phyloP scores from a whole-genome alignment of 2,329 filamentous ascomycete genomes.

The Alternaria ventricosa region DNA sequence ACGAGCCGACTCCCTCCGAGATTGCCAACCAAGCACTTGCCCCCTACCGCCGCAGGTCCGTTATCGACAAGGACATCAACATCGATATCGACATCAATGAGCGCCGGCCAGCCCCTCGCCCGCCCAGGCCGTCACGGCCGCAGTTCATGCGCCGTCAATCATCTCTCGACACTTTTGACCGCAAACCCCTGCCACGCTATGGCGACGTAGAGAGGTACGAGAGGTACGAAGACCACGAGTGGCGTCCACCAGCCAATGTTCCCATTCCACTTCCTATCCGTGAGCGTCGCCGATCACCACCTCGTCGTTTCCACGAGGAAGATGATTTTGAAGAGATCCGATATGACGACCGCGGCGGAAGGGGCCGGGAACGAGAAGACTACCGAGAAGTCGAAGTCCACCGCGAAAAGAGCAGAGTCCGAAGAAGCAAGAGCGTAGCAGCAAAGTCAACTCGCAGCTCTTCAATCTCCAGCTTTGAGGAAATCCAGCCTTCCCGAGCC shows the following conservation, averaged over 20 bases:
- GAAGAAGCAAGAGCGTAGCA: constrained; percentile 39
- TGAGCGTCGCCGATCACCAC: constrained; percentile 56
- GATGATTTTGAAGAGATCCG: constrained; percentile 68
- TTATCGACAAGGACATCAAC: constrained; percentile 64
- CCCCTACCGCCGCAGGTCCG: constrained; percentile 64
- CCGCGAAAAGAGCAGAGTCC: constrained; percentile 51
- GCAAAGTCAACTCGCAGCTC: constrained; percentile 45
- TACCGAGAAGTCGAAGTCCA: constrained; percentile 59
- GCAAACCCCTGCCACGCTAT: constrained; percentile 67
- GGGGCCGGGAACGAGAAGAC: constrained; percentile 48
- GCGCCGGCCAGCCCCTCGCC: constrained; percentile 51
- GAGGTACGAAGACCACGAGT: constrained; percentile 53
- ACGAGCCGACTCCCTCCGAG: constrained; percentile 55
- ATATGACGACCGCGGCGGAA: constrained; percentile 37
- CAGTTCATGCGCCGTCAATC: constrained; percentile 80
- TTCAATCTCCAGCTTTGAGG: constrained; percentile 52
- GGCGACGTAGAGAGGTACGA: constrained; percentile 60
- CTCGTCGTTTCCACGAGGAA: constrained; percentile 68
- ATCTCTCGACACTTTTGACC: constrained; percentile 88
- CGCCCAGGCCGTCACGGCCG: constrained; percentile 71
- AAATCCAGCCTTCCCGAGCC: constrained; percentile 42
- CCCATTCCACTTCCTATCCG: constrained; percentile 69
- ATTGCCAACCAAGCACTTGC: constrained; percentile 60
- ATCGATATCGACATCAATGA: constrained; percentile 48
- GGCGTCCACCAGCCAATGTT: constrained; percentile 70